Percentiles rank a stretch among this genome's conserved stretches.
Conservation (phyloP, 2,329 filamentous ascomycete species). For the Dactylellina haptotyla region DNA sequence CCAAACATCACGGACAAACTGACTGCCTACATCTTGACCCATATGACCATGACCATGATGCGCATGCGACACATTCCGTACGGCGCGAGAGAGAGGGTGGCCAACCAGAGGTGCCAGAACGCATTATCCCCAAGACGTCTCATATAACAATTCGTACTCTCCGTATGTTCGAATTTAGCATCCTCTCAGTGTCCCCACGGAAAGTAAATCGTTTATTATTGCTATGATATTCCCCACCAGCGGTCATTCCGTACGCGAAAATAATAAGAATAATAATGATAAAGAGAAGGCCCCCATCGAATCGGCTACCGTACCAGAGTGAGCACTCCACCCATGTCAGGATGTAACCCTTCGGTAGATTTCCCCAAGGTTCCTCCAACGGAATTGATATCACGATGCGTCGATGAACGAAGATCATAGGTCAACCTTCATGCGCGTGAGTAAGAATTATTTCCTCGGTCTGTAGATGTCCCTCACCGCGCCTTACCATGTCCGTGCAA, state of each 20-base stretch:
- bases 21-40: neutral
- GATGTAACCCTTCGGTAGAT: constrained; percentile 31
- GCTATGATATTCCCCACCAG: neutral
- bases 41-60: neutral
- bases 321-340: neutral
- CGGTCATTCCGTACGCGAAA: neutral
- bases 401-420: constrained; percentile 37
- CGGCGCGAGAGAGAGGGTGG: too few relatives aligned
- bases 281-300: neutral
- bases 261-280: neutral
- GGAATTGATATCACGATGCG: constrained; percentile 46
- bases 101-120: too few relatives aligned
- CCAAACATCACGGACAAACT: neutral
- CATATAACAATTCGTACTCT: neutral
- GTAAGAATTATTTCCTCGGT: too few relatives aligned
- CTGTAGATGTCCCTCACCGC: too few relatives aligned
- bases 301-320: neutral
- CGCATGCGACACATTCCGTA: constrained; percentile 20
- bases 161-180: constrained; percentile 21
- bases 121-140: neutral
- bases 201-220: constrained; percentile 1
- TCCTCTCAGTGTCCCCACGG: constrained; percentile 1
- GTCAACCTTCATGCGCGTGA: constrained; percentile 7
- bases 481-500: neutral
- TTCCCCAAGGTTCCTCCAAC: constrained; percentile 6